Evolutionary conservation across 768 basidiomycete genomes (phyloP), one percentile per base, ranked within the genome.

Genomic region (Agrocybe chaxingu): DNA sequence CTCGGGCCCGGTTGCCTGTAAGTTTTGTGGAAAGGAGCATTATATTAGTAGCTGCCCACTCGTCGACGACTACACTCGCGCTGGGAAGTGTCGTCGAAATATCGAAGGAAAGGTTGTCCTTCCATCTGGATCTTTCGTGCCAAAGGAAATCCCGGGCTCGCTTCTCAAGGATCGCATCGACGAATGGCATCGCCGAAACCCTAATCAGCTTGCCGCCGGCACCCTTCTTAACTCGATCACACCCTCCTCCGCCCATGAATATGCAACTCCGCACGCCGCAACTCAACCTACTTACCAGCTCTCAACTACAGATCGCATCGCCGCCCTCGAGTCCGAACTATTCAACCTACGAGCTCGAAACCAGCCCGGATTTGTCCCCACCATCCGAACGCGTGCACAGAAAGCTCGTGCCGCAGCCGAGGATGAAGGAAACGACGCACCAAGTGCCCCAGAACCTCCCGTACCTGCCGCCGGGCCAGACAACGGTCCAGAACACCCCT

Each of bases 1-100:
- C n/a, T 6, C 51, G 11, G 11, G 18, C 2, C 13, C 38, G 6
- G 16, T 11, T 3, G 16, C 29, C 9, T 42, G 48, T 19, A 60
- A 62, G 39, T 66, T 66, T 45, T 63, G 65, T 24, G 59, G 60
- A 0, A 13, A 41, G 0, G 41, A 34, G 1, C 62, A 69, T 42
- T 62, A 54, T 44, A 65, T 65, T 37, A 52, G 62, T 4, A 30
- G 55, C 13, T 65, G 65, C 48, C 44, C 51, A 0, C 42, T 45
- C 1, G 63, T 65, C 41, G 40, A 50, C 3, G 50, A 59, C 5
- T 62, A 62, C 31, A 51, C 43, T 2, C 42, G 50, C 1, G 57
- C 55, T 0, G 61, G 61, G 1, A 57, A 62, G 6, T 50, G 56
- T 19, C 57, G 51, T 16, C 56, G 61, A 3, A 63, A 68, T 41